Evolutionary conservation across 2,329 filamentous ascomycete genomes (phyloP).

Genomic region (Nothomitra cinnamomea): DNA sequence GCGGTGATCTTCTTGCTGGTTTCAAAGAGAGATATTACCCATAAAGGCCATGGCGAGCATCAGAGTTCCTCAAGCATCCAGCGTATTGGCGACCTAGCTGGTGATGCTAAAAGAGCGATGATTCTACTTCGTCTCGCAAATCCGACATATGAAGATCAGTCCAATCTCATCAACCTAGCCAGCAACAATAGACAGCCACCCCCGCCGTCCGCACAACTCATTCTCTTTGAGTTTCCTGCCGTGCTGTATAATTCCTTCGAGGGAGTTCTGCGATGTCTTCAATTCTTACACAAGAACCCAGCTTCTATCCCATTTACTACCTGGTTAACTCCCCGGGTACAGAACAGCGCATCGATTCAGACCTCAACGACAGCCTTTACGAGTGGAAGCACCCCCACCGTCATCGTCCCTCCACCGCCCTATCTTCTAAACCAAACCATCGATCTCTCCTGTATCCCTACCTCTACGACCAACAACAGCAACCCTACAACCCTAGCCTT

Average conservation of each 20-base stretch:
- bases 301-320: constrained; percentile 27
- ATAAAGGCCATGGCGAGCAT: constrained; percentile 4
- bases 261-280: constrained; percentile 36
- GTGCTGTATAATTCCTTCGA: constrained; percentile 40
- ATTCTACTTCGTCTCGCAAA: constrained; percentile 18
- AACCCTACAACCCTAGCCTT: constrained; percentile 12
- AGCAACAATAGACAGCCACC: background rate
- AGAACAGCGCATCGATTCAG: background rate
- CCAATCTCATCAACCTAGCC: constrained; percentile 6
- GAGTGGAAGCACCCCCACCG: constrained; percentile 1
- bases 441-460: constrained; percentile 12
- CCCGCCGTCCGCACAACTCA: constrained; percentile 7
- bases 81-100: constrained; percentile 10
- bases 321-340: constrained; percentile 31
- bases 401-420: constrained; percentile 11
- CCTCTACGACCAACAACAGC: constrained; percentile 5
- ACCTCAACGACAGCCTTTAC: background rate
- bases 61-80: constrained; percentile 8
- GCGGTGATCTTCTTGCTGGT: constrained; percentile 14
- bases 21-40: constrained; percentile 10
- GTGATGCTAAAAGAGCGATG: constrained; percentile 16
- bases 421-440: constrained; percentile 11
- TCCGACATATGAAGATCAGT: constrained; percentile 11
- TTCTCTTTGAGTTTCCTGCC: constrained; percentile 44
- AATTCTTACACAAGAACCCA: constrained; percentile 30